Base-by-base conservation (phyloP, 805 yeast genomes). In the Torulaspora maleeae region DNA sequence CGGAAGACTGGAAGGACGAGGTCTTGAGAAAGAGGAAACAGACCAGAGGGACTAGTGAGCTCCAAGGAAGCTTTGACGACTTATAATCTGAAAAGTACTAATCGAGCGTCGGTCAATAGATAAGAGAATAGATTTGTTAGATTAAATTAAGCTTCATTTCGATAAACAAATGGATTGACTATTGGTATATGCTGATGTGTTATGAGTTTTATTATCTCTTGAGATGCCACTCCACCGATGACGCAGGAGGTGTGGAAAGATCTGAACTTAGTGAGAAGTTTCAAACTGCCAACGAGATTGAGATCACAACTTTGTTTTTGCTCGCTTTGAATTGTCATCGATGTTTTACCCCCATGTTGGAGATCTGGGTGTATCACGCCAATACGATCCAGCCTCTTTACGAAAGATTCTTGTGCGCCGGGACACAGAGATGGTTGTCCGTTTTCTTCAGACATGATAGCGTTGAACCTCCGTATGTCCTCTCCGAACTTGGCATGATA, bases 1-100 rank as follows among this genome's bases (percentile, higher is more conserved):
- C 73, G 42, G 76, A 71, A 34, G 98, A 93, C 66, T 93, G 98
- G 99, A 93, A 93, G 66, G 90, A 84, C 25, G 58, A 83, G 19
- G 83, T 91, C 1, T 69, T 78, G 50, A 76, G 87, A 61, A 79
- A 74, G 64, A 72, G 72, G 52, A 83, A 80, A 63, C 66, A 63
- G 17, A 52, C 44, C 29, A 49, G 49, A 10, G 41, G 51, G 13
- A 53, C 52, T n/a, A 70, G 63, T 5, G 70, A 63, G 6, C 58
- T 77, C 34, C 78, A 73, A 56, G 84, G 85, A 1, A 69, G 72
- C 35, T 86, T 86, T 66, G 89, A 82, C 56, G 82, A 72, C 55
- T 54, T 78, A 48, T 79, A 62, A 44, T 22, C 27, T 3, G 20
- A 22, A 15, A 39, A 35, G 25, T 2, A 7, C 10, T 4, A 6